Percentiles rank a stretch among this genome's conserved stretches.
Evolutionary conservation across 352 stramenopile genomes (phyloP).

Genomic region (Pythium coloratum): DNA sequence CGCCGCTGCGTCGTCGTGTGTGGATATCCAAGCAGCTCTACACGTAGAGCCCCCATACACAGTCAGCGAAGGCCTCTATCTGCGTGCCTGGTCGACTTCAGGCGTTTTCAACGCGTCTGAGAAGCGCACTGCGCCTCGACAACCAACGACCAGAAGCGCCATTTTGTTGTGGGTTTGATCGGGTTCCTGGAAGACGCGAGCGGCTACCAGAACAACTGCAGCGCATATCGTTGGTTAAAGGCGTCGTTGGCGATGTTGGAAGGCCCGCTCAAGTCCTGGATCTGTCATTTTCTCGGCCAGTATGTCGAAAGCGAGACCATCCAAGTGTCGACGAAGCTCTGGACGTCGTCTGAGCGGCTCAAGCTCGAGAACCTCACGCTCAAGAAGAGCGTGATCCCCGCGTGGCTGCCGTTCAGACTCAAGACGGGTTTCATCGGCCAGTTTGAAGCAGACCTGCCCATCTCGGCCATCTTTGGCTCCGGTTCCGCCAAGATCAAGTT

Average conservation of each 20-base stretch:
- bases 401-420: constrained; percentile 81
- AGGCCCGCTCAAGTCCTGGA: constrained; percentile 87
- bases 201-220: background rate
- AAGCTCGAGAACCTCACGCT: constrained; percentile 88
- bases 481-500: constrained; percentile 86
- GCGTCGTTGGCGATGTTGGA: constrained; percentile 64
- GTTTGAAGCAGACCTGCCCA: constrained; percentile 83
- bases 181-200: background rate
- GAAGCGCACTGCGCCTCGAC: background rate
- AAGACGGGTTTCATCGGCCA: constrained; percentile 87
- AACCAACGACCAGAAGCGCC: background rate
- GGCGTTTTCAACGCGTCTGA: background rate
- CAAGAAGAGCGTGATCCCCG: constrained; percentile 77
- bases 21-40: background rate
- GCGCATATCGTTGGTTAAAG: background rate
- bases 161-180: background rate
- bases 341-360: constrained; percentile 83
- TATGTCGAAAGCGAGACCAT: constrained; percentile 88
- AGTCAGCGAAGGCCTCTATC: background rate
- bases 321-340: constrained; percentile 86
- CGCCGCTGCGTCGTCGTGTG: background rate
- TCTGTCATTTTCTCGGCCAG: constrained; percentile 80
- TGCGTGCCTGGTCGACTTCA: background rate
- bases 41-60: background rate
- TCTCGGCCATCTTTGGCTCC: constrained; percentile 84